Evolutionary conservation across 2,329 filamentous ascomycete species (phyloP).

Genomic region (Ceratocystis smalleyi): DNA sequence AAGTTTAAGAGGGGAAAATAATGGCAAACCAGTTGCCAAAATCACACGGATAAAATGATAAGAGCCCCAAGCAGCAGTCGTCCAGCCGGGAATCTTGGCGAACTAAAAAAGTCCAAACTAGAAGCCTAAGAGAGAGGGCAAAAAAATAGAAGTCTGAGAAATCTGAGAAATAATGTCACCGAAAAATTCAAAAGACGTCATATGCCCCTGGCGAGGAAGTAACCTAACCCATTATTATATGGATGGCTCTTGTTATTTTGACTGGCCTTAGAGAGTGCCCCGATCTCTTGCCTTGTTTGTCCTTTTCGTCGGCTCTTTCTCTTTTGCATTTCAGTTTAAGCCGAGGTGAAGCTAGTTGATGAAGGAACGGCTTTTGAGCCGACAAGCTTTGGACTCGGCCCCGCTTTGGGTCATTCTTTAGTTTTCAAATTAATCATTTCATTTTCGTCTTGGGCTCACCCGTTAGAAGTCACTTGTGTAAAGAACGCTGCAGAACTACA

Average conservation of each 20-base stretch:
- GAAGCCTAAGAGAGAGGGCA: background rate
- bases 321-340: background rate
- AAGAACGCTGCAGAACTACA: background rate
- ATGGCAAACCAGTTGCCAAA: background rate
- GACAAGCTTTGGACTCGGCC: background rate
- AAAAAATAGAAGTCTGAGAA: background rate
- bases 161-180: background rate
- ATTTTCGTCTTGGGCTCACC: no score
- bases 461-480: background rate
- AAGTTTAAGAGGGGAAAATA: background rate
- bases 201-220: background rate
- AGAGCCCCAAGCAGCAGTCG: background rate
- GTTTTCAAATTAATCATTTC: background rate
- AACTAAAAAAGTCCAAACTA: background rate
- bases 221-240: background rate
- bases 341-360: background rate
- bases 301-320: background rate
- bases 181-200: background rate
- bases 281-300: background rate
- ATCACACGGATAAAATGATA: background rate
- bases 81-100: background rate
- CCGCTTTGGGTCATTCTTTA: background rate
- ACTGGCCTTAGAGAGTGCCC: background rate
- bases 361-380: slow-evolving; percentile 3
- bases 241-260: background rate